A percentile compares a stretch with the other conserved stretches of the same genome.
These are phyloP conservation scores for Teunomyces stri DNA, from an alignment of 805 yeast species.

Conservation along the genomic window DNA sequence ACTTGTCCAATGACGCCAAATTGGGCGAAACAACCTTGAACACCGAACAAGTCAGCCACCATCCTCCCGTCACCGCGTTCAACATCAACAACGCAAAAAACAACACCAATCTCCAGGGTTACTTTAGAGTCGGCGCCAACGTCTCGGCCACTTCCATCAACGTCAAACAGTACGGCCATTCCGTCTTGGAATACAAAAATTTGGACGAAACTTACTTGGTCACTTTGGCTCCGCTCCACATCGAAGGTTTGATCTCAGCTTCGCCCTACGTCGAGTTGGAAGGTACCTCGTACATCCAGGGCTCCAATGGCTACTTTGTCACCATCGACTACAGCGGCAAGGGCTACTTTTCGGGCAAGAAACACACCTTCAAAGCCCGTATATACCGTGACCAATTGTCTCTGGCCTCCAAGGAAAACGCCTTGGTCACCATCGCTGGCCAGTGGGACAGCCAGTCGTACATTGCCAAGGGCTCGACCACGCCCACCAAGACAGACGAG, in stretches of 20 bases:
- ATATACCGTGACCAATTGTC: slow-evolving; percentile 54
- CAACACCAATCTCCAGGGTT: slow-evolving; percentile 75
- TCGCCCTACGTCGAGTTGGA: slow-evolving; percentile 94
- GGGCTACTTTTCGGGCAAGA: slow-evolving; percentile 94
- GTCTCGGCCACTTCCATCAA: slow-evolving; percentile 73
- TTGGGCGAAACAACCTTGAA: slow-evolving; percentile 75
- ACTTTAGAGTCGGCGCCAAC: slow-evolving; percentile 83
- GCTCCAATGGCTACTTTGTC: slow-evolving; percentile 73
- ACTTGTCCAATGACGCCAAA: slow-evolving; percentile 37
- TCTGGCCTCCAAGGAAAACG: slow-evolving; percentile 53
- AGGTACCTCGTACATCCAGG: slow-evolving; percentile 80
- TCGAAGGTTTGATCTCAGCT: slow-evolving; percentile 88
- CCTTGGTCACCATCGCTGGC: slow-evolving; percentile 78
- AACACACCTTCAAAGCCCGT: slow-evolving; percentile 87
- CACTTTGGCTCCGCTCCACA: slow-evolving; percentile 92
- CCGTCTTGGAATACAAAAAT: slow-evolving; percentile 62
- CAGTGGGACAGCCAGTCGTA: slow-evolving; percentile 87
- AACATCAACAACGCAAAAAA: slow-evolving; percentile 71
- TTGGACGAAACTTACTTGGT: slow-evolving; percentile 68
- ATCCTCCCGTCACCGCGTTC: slow-evolving; percentile 97
- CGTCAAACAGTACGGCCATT: slow-evolving; percentile 93
- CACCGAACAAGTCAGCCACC: slow-evolving; percentile 95
- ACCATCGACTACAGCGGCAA: slow-evolving; percentile 82
- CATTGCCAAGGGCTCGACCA: slow-evolving; percentile 54
- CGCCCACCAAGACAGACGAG: slow-evolving; percentile 44